Evolutionary conservation across 2,329 filamentous ascomycete genomes (phyloP).

Genomic region (Fusarium neocosmosporiellum): DNA sequence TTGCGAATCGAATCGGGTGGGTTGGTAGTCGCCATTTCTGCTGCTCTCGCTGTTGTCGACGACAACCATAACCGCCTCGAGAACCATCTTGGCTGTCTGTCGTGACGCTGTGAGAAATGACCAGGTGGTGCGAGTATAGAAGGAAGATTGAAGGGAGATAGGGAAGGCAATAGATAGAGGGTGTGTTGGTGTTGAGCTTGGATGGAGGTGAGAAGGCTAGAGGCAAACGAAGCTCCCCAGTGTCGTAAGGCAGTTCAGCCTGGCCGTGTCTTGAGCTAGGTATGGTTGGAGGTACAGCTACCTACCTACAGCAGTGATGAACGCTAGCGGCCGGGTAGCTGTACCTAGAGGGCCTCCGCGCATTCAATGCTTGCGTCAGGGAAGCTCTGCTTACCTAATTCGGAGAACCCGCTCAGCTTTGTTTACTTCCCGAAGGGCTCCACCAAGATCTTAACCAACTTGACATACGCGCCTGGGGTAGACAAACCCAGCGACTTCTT

Average conservation of each 20-base stretch:
- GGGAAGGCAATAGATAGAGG: neutral
- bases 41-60: constrained; percentile 99
- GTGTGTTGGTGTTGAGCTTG: constrained; percentile 35
- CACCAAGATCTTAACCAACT: constrained; percentile 29
- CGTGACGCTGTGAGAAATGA: constrained; percentile 11
- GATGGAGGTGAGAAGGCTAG: constrained; percentile 44
- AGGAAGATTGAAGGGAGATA: constrained; percentile 4
- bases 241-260: constrained; percentile 62
- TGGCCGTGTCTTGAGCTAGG: constrained; percentile 45
- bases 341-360: constrained; percentile 18
- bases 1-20: constrained; percentile 96
- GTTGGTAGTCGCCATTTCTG: constrained; percentile 92
- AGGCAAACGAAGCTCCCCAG: constrained; percentile 42
- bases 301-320: neutral
- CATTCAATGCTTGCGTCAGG: constrained; percentile 36
- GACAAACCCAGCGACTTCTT: constrained; percentile 27
- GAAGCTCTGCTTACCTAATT: constrained; percentile 44
- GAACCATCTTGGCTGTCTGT: constrained; percentile 80
- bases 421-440: constrained; percentile 44
- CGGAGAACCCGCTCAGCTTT: constrained; percentile 30
- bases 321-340: constrained; percentile 10
- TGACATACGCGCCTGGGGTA: constrained; percentile 35
- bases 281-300: constrained; percentile 38
- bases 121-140: constrained; percentile 3
- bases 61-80: constrained; percentile 99